Percentiles rank a stretch among this genome's conserved stretches.
Conservation (phyloP, 2,329 filamentous ascomycete genomes). For the Fusarium equiseti region DNA sequence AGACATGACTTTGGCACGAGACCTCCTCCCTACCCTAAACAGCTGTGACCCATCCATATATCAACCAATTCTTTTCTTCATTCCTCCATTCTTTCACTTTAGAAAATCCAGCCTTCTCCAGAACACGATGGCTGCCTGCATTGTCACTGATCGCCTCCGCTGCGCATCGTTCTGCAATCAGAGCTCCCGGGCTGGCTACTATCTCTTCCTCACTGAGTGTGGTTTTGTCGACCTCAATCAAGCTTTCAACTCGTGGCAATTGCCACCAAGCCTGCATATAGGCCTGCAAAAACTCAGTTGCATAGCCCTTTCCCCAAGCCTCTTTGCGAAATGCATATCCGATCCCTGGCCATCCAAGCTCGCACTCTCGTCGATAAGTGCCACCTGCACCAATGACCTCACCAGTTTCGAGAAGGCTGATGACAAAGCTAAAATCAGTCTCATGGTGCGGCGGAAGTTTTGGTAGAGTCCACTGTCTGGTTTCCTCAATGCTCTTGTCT, state of each 20-base stretch:
- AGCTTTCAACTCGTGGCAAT: not conserved
- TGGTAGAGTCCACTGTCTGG: not conserved
- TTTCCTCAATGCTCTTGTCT: conserved; percentile 1
- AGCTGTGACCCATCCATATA: conserved; percentile 7
- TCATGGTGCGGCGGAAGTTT: conserved; percentile 1
- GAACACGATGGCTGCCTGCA: not conserved
- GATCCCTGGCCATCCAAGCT: conserved; percentile 17
- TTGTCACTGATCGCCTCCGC: conserved; percentile 11
- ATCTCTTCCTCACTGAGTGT: conserved; percentile 10
- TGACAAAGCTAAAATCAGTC: not conserved
- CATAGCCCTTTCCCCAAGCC: conserved; percentile 18
- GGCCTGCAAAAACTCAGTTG: not conserved
- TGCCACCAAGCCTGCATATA: conserved; percentile 17
- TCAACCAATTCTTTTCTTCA: conserved; percentile 11
- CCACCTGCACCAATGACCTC: conserved; percentile 9
- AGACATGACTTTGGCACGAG: too few relatives aligned
- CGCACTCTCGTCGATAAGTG: conserved; percentile 4
- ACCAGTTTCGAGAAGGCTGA: conserved; percentile 11
- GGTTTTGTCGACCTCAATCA: not conserved
- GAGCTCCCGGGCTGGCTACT: not conserved
- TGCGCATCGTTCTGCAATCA: not conserved
- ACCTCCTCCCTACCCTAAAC: not conserved
- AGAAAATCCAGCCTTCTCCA: not conserved
- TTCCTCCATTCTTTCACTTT: conserved; percentile 10
- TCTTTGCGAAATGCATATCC: conserved; percentile 18